phyloP scores from a whole-genome alignment of 1,284 basidiomycete species.

The Ustilago trichophora region DNA sequence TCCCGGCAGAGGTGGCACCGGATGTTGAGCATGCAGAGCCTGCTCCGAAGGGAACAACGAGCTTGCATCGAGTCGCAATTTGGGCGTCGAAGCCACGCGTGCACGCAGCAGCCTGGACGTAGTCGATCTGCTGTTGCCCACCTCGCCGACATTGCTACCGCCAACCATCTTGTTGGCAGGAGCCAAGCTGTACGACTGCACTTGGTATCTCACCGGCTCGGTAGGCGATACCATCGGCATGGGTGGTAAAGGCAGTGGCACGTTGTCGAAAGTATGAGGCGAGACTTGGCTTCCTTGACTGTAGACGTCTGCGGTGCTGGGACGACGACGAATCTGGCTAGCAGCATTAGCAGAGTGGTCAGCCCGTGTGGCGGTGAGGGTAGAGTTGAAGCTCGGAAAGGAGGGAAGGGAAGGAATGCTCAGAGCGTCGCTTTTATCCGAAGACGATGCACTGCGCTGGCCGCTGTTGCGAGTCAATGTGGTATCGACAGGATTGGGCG shows the following conservation, averaged over 20 bases:
- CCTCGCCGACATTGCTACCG: background rate
- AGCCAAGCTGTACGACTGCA: conserved; percentile 16
- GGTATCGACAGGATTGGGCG: background rate
- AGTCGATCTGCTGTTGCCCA: background rate
- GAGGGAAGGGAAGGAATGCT: conserved; percentile 31
- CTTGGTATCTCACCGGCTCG: conserved; percentile 14
- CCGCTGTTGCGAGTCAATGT: background rate
- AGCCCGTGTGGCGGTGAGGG: conserved; percentile 14
- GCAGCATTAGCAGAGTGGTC: too few species aligned
- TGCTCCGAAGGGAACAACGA: conserved; percentile 12
- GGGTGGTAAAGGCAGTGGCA: background rate
- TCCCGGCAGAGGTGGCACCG: conserved; percentile 17
- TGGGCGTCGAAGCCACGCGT: conserved; percentile 41
- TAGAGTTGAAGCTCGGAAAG: conserved; percentile 28
- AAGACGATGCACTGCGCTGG: background rate
- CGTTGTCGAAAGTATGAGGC: conserved; percentile 1
- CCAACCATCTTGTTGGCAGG: too few species aligned
- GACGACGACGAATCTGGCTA: conserved; percentile 19
- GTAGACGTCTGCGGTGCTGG: conserved; percentile 44
- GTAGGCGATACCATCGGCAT: conserved; percentile 2
- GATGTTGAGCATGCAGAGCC: conserved; percentile 9
- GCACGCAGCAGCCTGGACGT: conserved; percentile 21
- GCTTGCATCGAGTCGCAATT: conserved; percentile 23
- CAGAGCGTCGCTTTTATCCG: conserved; percentile 8
- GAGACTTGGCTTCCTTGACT: conserved; percentile 14